Evolutionary conservation across 208 protist species (phyloP).

Genomic region (Trypanosoma rangeli): DNA sequence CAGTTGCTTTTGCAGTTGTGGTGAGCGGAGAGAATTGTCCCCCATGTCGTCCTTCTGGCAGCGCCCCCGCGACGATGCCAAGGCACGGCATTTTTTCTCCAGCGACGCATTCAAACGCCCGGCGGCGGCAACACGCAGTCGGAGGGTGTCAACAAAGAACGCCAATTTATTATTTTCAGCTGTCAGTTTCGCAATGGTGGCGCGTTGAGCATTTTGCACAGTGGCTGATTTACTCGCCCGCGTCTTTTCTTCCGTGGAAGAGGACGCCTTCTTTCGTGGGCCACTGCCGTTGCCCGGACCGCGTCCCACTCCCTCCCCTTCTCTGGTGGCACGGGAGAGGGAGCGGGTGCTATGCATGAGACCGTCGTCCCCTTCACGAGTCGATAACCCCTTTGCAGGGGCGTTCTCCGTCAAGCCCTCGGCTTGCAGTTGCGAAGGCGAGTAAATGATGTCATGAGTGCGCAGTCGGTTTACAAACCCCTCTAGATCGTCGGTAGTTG

Average conservation of each 20-base stretch:
- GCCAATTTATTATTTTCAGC: conserved; percentile 23
- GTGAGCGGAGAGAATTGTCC: background rate
- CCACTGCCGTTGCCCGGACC: too few relatives aligned
- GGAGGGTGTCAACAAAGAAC: conserved; percentile 20
- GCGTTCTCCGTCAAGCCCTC: background rate
- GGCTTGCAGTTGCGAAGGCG: background rate
- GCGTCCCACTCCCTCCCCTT: background rate
- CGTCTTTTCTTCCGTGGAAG: background rate
- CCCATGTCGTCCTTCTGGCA: background rate
- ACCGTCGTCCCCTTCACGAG: conserved; percentile 19
- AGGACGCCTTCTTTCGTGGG: background rate
- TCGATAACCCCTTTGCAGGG: background rate
- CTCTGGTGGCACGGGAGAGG: conserved; percentile 2
- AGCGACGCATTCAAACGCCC: conserved; percentile 1
- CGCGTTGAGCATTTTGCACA: background rate
- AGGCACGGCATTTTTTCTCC: conserved; percentile 6
- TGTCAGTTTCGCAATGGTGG: conserved; percentile 1
- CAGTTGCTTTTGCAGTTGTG: conserved; percentile 4
- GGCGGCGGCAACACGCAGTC: conserved; percentile 1
- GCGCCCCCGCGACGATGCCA: background rate
- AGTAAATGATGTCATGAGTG: conserved; percentile 2
- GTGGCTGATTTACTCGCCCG: background rate
- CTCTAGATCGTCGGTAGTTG: conserved; percentile 9
- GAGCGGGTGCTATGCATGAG: conserved; percentile 24
- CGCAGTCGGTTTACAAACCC: conserved; percentile 10